Evolutionary conservation across 768 basidiomycete genomes (phyloP), one percentile per base, ranked within the genome.

Genomic region (Lactifluus subvellereus): DNA sequence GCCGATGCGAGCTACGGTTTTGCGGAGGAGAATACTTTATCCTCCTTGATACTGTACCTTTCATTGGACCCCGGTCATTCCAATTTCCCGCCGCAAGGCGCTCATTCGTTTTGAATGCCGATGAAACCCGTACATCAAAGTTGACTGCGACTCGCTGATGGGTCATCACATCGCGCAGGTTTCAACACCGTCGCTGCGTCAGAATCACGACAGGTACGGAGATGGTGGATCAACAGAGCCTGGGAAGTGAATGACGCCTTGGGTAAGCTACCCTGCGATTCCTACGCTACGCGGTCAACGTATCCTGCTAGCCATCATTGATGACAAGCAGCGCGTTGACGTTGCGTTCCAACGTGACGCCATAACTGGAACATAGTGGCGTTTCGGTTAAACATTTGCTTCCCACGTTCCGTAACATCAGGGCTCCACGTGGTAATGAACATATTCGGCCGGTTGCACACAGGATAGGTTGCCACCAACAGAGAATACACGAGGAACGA

Each of bases 121-220:
- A 27, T 27, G 27, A 52, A 62, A 22, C 43, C 38, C 42, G 20
- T 18, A 52, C 54, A 38, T 52, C 55, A 57, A 57, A 35, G 20
- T 27, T 5, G 20, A 51, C 37, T 37, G 16, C 62, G 11, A 6
- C 18, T 32, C 9, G 18, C 33, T 54, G 62, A 60, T 60, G 30
- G 58, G 63, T 50, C 40, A 64, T 64, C 63, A 35, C 49, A 42
- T 27, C 59, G 58, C 48, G 40, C 18, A 27, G 27, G 27, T 50
- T 57, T 56, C 22, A 37, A 8, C 53, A 30, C 38, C 54, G 7
- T 55, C 4, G 33, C 33, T 40, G 43, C 33, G 53, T 59, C 58
- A 50, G 57, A 22, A 43, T 22, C 14, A 43, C 18, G 14, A 60
- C 48, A n/a, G 27, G 47, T 42, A 53, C 53, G 45, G 52, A 53